Percentiles rank a stretch among this genome's conserved stretches.
phyloP scores from a whole-genome alignment of 1,139 yeast species.

The Geotrichum macrosporum region DNA sequence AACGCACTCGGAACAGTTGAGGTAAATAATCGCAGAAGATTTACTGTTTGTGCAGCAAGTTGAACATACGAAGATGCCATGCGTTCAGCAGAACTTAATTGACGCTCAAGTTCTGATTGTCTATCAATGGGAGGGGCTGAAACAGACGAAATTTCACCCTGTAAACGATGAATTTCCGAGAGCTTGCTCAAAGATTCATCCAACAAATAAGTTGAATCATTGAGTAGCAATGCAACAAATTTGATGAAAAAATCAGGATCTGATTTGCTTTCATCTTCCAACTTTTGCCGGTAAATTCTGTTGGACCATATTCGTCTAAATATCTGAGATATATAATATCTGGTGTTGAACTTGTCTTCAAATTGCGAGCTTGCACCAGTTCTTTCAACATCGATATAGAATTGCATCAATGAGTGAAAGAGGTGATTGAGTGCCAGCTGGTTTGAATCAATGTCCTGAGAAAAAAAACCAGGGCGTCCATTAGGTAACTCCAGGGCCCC shows the following conservation, averaged over 20 bases:
- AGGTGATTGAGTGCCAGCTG: constrained; percentile 60
- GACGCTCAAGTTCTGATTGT: constrained; percentile 29
- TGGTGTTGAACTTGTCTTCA: constrained; percentile 88
- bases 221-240: constrained; percentile 89
- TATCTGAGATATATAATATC: constrained; percentile 81
- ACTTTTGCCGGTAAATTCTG: constrained; percentile 61
- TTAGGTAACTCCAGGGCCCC: constrained; percentile 56
- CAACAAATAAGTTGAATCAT: constrained; percentile 84
- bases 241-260: constrained; percentile 65
- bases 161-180: constrained; percentile 69
- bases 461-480: constrained; percentile 62
- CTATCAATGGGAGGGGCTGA: not conserved
- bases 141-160: constrained; percentile 45
- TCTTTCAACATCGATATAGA: constrained; percentile 90
- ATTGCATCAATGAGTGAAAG: constrained; percentile 77
- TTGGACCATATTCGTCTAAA: constrained; percentile 80
- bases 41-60: constrained; percentile 77
- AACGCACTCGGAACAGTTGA: constrained; percentile 83
- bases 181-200: constrained; percentile 87
- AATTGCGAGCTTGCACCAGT: constrained; percentile 95
- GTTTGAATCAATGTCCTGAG: constrained; percentile 59
- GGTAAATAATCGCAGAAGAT: constrained; percentile 74
- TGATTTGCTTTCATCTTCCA: constrained; percentile 54
- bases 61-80: constrained; percentile 81
- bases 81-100: constrained; percentile 58